Conservation (phyloP, 495 filamentous ascomycete species). For the Letharia columbiana region DNA sequence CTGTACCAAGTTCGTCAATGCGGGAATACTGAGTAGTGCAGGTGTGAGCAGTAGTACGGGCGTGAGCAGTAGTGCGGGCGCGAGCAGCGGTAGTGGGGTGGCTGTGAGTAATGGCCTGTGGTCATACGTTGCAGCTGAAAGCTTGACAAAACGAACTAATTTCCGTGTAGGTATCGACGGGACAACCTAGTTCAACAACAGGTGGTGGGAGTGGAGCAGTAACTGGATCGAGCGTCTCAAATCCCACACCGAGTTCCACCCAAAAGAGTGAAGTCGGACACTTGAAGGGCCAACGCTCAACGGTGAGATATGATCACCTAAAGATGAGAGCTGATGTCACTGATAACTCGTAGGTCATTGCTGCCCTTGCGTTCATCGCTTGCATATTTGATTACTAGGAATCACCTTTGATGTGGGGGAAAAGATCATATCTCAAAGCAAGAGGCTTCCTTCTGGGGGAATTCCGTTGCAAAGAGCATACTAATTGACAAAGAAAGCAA, state of each 20-base stretch:
- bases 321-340: not conserved
- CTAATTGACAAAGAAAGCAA: no score
- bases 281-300: not conserved
- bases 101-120: not conserved
- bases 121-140: not conserved
- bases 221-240: not conserved
- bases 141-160: not conserved
- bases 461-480: no score
- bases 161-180: not conserved
- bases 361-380: not conserved
- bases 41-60: not conserved
- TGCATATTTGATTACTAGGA: not conserved
- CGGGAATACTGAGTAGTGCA: not conserved
- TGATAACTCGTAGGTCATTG: not conserved
- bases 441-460: no score
- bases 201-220: not conserved
- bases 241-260: not conserved
- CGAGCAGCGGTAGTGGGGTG: not conserved
- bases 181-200: not conserved
- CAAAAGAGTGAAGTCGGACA: not conserved
- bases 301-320: not conserved
- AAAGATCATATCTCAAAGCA: no score
- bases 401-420: not conserved
- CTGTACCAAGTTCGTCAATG: not conserved
- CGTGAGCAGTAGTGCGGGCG: not conserved